Percentiles rank a stretch among this genome's conserved stretches.
Conservation (phyloP, 768 basidiomycete species). For the Lactifluus hygrophoroides region DNA sequence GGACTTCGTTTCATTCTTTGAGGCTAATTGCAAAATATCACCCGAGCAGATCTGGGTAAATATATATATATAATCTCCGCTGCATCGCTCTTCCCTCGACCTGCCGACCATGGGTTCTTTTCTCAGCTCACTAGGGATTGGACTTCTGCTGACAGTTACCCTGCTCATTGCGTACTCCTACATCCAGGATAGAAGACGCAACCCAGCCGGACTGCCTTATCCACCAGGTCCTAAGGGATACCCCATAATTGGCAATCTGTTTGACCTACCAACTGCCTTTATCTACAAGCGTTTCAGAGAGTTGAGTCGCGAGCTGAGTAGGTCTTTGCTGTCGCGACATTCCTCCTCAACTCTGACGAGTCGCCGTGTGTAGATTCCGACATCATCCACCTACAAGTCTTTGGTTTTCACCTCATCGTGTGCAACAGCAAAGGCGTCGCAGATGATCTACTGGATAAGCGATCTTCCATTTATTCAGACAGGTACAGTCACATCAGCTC, state of each 20-base stretch:
- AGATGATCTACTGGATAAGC: slow-evolving; percentile 32
- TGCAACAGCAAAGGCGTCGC: slow-evolving; percentile 29
- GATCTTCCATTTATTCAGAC: slow-evolving; percentile 33
- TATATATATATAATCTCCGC: background rate
- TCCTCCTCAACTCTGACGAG: background rate
- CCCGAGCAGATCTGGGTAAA: too few relatives aligned
- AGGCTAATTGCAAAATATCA: too few relatives aligned
- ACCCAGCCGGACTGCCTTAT: slow-evolving; percentile 18
- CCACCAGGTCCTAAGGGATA: slow-evolving; percentile 23
- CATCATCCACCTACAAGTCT: slow-evolving; percentile 25
- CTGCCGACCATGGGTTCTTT: slow-evolving; percentile 4
- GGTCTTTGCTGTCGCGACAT: background rate
- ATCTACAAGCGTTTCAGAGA: slow-evolving; percentile 20
- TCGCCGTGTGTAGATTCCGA: slow-evolving; percentile 22
- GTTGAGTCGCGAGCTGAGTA: slow-evolving; percentile 16
- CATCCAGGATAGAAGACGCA: slow-evolving; percentile 13
- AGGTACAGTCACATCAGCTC: background rate
- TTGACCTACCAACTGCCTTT: slow-evolving; percentile 21
- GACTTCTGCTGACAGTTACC: background rate
- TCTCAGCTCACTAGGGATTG: background rate
- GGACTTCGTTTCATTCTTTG: too few relatives aligned
- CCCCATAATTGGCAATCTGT: slow-evolving; percentile 22
- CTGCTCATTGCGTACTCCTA: slow-evolving; percentile 7
- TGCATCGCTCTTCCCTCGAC: background rate
- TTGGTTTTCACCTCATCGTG: slow-evolving; percentile 26